Percentiles rank a stretch among this genome's conserved stretches.
Evolutionary conservation across 192 early-diverging fungal species (phyloP).

Genomic region (Gaertneriomyces semiglobifer): DNA sequence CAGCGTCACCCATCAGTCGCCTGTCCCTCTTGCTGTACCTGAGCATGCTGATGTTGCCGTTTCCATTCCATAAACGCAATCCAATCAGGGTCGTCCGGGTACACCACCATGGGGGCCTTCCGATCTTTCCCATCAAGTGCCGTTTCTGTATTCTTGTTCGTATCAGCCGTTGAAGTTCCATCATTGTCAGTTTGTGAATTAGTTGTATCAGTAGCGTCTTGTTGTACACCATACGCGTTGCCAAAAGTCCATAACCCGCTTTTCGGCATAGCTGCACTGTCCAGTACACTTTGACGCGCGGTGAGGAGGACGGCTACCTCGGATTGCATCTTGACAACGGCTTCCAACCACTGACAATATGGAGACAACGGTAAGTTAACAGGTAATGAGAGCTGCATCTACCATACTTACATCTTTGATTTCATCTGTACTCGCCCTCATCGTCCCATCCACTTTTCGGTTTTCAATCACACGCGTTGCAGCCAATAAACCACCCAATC

Average conservation of each 20-base stretch:
- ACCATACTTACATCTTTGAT: constrained; percentile 10
- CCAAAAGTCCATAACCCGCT: neutral
- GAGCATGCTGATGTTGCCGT: neutral
- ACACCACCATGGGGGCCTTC: neutral
- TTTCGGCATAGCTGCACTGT: neutral
- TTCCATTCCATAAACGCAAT: constrained; percentile 14
- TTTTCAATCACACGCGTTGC: neutral
- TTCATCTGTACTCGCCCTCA: constrained; percentile 12
- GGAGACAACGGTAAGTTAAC: neutral
- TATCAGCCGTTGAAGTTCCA: constrained; percentile 6
- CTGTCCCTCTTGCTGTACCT: neutral
- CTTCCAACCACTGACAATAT: constrained; percentile 32
- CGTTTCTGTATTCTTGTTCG: neutral
- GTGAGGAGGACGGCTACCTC: constrained; percentile 23
- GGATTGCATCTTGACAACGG: constrained; percentile 24
- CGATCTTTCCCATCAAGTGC: neutral
- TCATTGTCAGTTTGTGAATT: neutral
- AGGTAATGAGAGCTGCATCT: neutral
- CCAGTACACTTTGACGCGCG: neutral
- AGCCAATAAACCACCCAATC: neutral
- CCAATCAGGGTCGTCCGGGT: constrained; percentile 12
- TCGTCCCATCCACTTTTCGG: neutral
- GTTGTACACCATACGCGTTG: constrained; percentile 2
- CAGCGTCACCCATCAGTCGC: neutral
- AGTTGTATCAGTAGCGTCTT: neutral